phyloP scores from a whole-genome alignment of 768 basidiomycete genomes.

The Termitomyces sp. region DNA sequence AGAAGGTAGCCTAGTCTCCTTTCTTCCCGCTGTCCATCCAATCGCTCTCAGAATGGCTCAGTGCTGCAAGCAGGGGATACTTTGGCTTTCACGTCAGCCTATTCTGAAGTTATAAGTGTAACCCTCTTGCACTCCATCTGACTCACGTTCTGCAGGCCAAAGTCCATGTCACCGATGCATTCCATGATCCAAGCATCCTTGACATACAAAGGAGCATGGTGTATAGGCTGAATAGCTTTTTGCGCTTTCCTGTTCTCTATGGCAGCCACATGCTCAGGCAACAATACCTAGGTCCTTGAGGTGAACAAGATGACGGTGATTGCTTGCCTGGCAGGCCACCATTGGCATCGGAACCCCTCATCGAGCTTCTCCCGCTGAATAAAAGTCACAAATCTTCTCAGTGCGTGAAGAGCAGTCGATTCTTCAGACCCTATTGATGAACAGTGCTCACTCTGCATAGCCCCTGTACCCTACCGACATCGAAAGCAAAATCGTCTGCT shows the following conservation, averaged over 20 bases:
- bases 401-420: too few relatives aligned
- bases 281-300: not conserved
- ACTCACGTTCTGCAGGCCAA: not conserved
- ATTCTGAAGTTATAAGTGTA: not conserved
- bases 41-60: not conserved
- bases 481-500: not conserved
- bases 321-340: not conserved
- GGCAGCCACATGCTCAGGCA: not conserved
- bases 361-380: too few relatives aligned
- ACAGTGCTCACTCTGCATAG: too few relatives aligned
- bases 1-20: not conserved
- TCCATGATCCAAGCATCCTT: not conserved
- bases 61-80: not conserved
- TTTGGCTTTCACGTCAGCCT: not conserved
- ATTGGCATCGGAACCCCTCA: too few relatives aligned
- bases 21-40: not conserved
- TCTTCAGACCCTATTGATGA: too few relatives aligned
- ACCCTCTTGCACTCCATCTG: not conserved
- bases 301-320: not conserved
- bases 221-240: not conserved
- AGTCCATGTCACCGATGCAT: not conserved
- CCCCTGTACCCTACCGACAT: not conserved
- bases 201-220: not conserved
- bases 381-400: too few relatives aligned
- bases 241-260: not conserved